phyloP scores from a whole-genome alignment of 495 filamentous ascomycete species.

The Penicillium riverlandense region DNA sequence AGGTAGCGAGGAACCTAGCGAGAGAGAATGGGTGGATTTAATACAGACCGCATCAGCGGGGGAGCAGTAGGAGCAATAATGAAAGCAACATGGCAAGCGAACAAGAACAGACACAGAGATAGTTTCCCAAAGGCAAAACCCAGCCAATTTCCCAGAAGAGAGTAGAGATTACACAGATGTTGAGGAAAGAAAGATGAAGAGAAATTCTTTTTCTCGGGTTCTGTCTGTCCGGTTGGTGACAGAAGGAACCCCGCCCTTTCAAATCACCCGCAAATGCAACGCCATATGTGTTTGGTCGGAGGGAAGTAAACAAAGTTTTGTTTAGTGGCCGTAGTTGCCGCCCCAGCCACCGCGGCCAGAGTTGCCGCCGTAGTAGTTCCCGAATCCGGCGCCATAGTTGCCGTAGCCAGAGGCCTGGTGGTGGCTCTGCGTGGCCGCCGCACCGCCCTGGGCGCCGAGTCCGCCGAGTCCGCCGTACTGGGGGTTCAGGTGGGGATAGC shows the following conservation, averaged over 20 bases:
- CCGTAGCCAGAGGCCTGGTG: conserved; percentile 51
- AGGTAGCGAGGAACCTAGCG: conserved; percentile 11
- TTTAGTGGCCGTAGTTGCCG: conserved; percentile 10
- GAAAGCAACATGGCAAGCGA: conserved; percentile 13
- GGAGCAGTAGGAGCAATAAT: conserved; percentile 17
- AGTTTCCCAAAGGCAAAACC: conserved; percentile 8
- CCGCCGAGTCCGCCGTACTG: conserved; percentile 67
- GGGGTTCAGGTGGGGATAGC: conserved; percentile 70
- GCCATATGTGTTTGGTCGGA: conserved; percentile 25
- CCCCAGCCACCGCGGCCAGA: conserved; percentile 41
- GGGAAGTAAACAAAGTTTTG: background rate
- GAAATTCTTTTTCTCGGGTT: conserved; percentile 14
- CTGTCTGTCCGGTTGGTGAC: conserved; percentile 10
- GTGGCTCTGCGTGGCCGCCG: conserved; percentile 39
- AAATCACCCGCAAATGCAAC: conserved; percentile 30
- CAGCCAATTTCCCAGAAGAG: conserved; percentile 41
- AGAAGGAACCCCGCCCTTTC: conserved; percentile 18
- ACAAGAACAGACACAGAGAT: conserved; percentile 6
- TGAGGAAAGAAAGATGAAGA: conserved; percentile 23
- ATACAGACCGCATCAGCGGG: conserved; percentile 23
- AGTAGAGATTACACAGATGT: conserved; percentile 43
- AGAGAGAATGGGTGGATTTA: conserved; percentile 34
- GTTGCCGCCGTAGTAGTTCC: conserved; percentile 45
- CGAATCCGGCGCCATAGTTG: conserved; percentile 47
- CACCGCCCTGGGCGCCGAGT: conserved; percentile 57